Evolutionary conservation across 495 filamentous ascomycete genomes (phyloP).

Genomic region (Talaromyces borbonicus): DNA sequence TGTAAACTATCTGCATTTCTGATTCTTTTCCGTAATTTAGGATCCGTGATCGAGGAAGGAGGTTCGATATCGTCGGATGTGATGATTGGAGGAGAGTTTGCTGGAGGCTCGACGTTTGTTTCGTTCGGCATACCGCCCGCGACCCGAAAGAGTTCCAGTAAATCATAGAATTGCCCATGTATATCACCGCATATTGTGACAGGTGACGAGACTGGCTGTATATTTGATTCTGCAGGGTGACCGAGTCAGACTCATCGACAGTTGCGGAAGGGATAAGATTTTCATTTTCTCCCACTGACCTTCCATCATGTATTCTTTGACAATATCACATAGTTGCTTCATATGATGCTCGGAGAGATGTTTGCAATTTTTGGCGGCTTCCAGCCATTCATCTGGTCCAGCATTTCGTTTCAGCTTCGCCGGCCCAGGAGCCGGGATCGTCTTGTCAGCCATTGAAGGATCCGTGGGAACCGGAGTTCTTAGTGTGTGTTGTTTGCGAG

Average conservation of each 20-base stretch:
- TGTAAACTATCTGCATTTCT: constrained; percentile 40
- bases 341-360: constrained; percentile 92
- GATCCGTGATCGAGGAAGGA: constrained; percentile 74
- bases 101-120: constrained; percentile 51
- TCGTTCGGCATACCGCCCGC: constrained; percentile 91
- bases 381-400: constrained; percentile 92
- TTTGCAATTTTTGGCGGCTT: constrained; percentile 90
- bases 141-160: constrained; percentile 92
- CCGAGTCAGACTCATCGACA: not conserved
- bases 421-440: constrained; percentile 80
- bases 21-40: constrained; percentile 72
- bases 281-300: constrained; percentile 44
- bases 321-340: constrained; percentile 97
- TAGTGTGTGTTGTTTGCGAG: constrained; percentile 1
- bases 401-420: constrained; percentile 72
- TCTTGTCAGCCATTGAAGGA: constrained; percentile 37
- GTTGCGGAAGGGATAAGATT: constrained; percentile 11
- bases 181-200: constrained; percentile 98
- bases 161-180: constrained; percentile 97
- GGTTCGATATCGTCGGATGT: constrained; percentile 81
- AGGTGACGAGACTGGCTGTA: constrained; percentile 91
- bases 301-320: constrained; percentile 98
- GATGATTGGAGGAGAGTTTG: constrained; percentile 56
- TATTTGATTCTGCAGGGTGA: constrained; percentile 71
- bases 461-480: not conserved